Base-by-base conservation (phyloP, 306 rosid genomes). In the Glycine latifolia region DNA sequence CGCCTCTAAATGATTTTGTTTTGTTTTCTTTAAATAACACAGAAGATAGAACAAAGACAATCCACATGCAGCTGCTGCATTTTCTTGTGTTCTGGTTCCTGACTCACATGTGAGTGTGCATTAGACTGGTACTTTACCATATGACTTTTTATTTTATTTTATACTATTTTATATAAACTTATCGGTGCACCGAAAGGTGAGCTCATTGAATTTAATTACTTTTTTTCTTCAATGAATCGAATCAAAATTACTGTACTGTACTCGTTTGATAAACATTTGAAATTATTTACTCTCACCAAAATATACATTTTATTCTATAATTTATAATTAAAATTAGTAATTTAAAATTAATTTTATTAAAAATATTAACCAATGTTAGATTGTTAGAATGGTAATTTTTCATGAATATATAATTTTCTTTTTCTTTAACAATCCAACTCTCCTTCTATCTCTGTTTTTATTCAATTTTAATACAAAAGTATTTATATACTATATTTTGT, bases 41-140 rank as follows among this genome's bases (percentile, higher is more conserved):
- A 80, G 49, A 33, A 49, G 20, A 20, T 20, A 20, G 68, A 84
- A 73, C 81, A 80, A 66, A 39, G 63, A 84, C 87, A 84, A 81
- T 73, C 86, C 89, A 87, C 89, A 87, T 87, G 89, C 86, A 59
- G 3, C 75, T 80, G 79, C 89, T 31, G 79, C 79, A 84, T 81
- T 80, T 87, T 81, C 83, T 77, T 77, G 83, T 78, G 79, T 54
- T 87, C 81, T 81, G 84, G 53, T 79, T 70, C 73, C 84, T 75
- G 73, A 82, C 86, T 86, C 86, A 33, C 89, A 87, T 84, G 89
- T 84, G 89, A 87, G 72, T 72, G 60, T 83, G 69, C 85, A 67
- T 79, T 69, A 41, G n/a, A 67, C 60, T 81, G 3, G 8, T 20
- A 20, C 20, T 20, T 20, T 26, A 26, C 31, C 31, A 26, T 26